Evolutionary conservation across 1,284 basidiomycete species (phyloP), one percentile per base, ranked within the genome.

Genomic region (Papiliotrema terrestris): DNA sequence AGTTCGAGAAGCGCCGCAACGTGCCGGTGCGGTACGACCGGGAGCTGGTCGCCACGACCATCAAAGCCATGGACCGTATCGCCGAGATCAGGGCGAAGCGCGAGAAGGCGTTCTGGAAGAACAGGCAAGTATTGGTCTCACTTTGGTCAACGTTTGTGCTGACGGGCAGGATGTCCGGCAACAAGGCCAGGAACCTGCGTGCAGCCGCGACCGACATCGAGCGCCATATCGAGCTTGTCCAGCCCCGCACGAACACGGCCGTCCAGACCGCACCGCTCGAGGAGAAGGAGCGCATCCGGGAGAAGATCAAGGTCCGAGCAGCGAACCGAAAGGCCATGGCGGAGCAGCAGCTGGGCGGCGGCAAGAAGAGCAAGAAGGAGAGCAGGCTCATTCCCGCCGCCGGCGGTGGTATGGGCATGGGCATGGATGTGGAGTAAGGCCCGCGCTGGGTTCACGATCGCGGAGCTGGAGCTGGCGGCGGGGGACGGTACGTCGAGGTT

Each of bases 1-100:
- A 98, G 74, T 99, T 99, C 75, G 96, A 99, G 82, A 99, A 99
- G 80, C 86, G 96, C 66, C 86, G 96, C 78, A 97, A 99, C 74
- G 86, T 98, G 15, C 96, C 96, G 29, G 89, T 99, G 57, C 89
- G 94, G 71, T 99, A 99, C 82, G 87, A 98, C 81, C 88, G 96
- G 71, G 91, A 97, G 63, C 80, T 99, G 47, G 82, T 98, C 54
- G 84, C 88, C 72, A 91, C 90, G 2, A 99, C 96, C n/a, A 83
- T 99, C 74, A 87, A 89, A 78, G 96, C 93, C 23, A 98, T 99
- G 88, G 92, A 93, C 79, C 85, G 96, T 60, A 83, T 99, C 50
- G 85, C 87, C 60, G 92, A 98, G 79, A 94, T 99, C 81, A 91
- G 89, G 76, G 82, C 84, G 58, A 85, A 87, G 72, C 83, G 96